phyloP scores from a whole-genome alignment of 805 yeast species.

The Lachancea lanzarotensis region DNA sequence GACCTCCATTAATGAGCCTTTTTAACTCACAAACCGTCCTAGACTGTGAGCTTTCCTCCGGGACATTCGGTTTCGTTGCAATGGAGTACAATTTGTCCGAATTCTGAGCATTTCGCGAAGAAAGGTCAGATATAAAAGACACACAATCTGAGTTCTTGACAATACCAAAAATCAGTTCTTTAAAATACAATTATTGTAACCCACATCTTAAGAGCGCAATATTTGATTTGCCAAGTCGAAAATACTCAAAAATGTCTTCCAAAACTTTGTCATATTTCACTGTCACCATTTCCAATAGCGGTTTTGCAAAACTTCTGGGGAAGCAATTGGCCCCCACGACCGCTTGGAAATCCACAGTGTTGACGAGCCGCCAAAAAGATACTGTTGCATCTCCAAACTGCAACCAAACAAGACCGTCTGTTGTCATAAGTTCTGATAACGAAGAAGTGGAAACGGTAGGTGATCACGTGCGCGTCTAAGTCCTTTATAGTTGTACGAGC shows the following conservation, averaged over 20 bases:
- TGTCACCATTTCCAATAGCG: neutral
- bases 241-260: neutral
- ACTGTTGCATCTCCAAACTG: slow-evolving; percentile 3
- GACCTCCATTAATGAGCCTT: no score
- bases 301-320: neutral
- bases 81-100: neutral
- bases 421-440: slow-evolving; percentile 22
- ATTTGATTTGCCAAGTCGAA: no score
- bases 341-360: neutral
- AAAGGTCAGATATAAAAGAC: neutral
- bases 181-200: no score
- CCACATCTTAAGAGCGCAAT: no score
- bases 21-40: no score
- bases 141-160: no score
- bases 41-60: no score
- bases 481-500: neutral
- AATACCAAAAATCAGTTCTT: no score
- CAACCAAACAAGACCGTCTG: slow-evolving; percentile 15
- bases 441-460: slow-evolving; percentile 25
- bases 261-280: neutral
- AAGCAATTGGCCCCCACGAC: neutral
- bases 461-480: slow-evolving; percentile 22
- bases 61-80: neutral
- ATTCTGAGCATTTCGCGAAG: neutral
- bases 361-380: neutral